Evolutionary conservation across 192 early-diverging fungal genomes (phyloP).

Genomic region (Coemansia sp.): DNA sequence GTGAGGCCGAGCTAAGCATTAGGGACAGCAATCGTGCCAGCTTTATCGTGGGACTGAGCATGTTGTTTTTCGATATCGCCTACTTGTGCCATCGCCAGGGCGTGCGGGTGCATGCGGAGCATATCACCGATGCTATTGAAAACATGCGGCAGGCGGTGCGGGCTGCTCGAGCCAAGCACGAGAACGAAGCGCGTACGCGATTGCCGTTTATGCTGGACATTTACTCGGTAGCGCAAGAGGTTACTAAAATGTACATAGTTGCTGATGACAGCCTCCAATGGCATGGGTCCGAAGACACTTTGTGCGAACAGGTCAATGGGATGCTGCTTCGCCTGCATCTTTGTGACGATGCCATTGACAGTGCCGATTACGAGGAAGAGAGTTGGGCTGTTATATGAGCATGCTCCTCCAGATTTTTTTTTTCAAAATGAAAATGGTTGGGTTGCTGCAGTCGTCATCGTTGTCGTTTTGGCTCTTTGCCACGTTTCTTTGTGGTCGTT

Average conservation of each 20-base stretch:
- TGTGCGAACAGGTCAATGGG: constrained; percentile 33
- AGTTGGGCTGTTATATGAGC: constrained; percentile 45
- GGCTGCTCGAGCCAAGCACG: constrained; percentile 13
- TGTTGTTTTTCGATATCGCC: constrained; percentile 47
- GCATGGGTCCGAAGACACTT: constrained; percentile 7
- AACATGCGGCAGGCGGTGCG: constrained; percentile 41
- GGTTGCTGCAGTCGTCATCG: neutral
- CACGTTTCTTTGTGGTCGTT: too few species aligned
- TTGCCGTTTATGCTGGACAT: constrained; percentile 36
- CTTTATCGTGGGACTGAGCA: constrained; percentile 45
- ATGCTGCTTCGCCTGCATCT: constrained; percentile 39
- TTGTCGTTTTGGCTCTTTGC: neutral
- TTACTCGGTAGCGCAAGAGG: constrained; percentile 33
- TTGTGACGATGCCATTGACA: constrained; percentile 50
- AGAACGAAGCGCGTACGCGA: constrained; percentile 13
- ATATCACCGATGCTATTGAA: constrained; percentile 30
- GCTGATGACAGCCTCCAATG: neutral
- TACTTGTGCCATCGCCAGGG: constrained; percentile 43
- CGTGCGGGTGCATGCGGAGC: constrained; percentile 32
- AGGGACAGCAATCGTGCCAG: constrained; percentile 20
- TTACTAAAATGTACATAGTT: constrained; percentile 32
- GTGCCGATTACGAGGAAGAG: constrained; percentile 40
- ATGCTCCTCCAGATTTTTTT: neutral
- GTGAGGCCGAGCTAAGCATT: constrained; percentile 36
- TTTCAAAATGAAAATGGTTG: too few species aligned